Evolutionary conservation across 2,329 filamentous ascomycete genomes (phyloP), one percentile per base, ranked within the genome.

Genomic region (Colletotrichum spinosum): DNA sequence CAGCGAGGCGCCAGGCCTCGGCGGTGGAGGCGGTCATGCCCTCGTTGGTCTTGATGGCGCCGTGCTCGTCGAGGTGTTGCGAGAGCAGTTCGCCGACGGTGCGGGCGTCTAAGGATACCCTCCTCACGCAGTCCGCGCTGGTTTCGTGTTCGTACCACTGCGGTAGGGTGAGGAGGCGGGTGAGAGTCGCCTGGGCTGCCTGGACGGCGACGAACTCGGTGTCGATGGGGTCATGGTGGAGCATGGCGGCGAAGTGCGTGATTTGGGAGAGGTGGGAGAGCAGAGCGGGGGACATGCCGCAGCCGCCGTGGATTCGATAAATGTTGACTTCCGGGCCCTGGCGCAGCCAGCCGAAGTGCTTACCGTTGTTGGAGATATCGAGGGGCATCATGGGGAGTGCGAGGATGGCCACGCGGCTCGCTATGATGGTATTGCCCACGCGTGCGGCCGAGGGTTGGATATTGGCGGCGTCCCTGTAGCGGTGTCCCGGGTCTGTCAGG

Each of bases 21-120:
- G 79, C 79, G 6, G 79, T 80, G 9, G 79, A 75, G 39, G 77
- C 73, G 0, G 78, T 80, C 79, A 81, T 81, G 8, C 71, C 70
- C 8, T 71, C 50, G 9, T 38, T 61, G 45, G 52, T 53, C 10
- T 45, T 45, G 17, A 68, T 50, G 3, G 65, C 8, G 12, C 61
- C 61, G 34, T 41, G 15, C 10, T 51, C 44, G 25, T 55, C 41
- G 12, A 59, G 54, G 35, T 51, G 44, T 12, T 55, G 41, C 12
- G 54, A 59, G 11, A 60, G 6, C 10, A 65, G 45, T 11, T 38
- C 34, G 51, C 34, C 38, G 39, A 45, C 51, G 11, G 48, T 51
- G 13, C 37, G 25, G 10, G 13, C 50, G 53, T 60, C 49, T 9
- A 52, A 44, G 10, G 35, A 55, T n/a, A 38, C 42, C 33, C 38